Conservation (phyloP, 805 yeast species). For the Soucietia sequanensis region DNA sequence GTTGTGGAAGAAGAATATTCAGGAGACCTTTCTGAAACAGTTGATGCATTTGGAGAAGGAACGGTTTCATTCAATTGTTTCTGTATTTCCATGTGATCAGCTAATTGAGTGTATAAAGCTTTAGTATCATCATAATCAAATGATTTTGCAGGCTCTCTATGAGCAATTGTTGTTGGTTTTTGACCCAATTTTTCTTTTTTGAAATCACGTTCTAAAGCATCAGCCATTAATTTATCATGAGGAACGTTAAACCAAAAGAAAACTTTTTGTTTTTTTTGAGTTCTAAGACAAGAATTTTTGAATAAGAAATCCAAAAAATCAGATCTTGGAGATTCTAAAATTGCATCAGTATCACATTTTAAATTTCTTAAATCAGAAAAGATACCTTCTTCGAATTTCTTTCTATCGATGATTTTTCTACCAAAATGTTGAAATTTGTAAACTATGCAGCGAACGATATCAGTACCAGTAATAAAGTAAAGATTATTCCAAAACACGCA, state of each 20-base stretch:
- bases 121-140: conserved; percentile 60
- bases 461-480: conserved; percentile 92
- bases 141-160: conserved; percentile 75
- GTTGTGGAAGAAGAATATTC: conserved; percentile 12
- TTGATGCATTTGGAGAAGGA: conserved; percentile 4
- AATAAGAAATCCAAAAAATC: conserved; percentile 80
- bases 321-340: conserved; percentile 83
- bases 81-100: conserved; percentile 38
- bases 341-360: conserved; percentile 84
- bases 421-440: conserved; percentile 91
- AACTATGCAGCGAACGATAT: conserved; percentile 87
- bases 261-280: conserved; percentile 96
- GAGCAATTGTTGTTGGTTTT: conserved; percentile 69
- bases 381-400: conserved; percentile 95
- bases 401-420: conserved; percentile 75
- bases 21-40: conserved; percentile 7
- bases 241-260: conserved; percentile 96
- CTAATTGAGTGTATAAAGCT: conserved; percentile 55
- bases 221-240: conserved; percentile 87
- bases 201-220: conserved; percentile 89
- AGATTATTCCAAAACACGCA: conserved; percentile 91
- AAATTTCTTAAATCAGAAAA: conserved; percentile 86
- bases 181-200: conserved; percentile 68
- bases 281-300: conserved; percentile 82
- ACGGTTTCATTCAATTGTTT: conserved; percentile 13